phyloP scores from a whole-genome alignment of 495 filamentous ascomycete species.

The Penicillium coffeae region DNA sequence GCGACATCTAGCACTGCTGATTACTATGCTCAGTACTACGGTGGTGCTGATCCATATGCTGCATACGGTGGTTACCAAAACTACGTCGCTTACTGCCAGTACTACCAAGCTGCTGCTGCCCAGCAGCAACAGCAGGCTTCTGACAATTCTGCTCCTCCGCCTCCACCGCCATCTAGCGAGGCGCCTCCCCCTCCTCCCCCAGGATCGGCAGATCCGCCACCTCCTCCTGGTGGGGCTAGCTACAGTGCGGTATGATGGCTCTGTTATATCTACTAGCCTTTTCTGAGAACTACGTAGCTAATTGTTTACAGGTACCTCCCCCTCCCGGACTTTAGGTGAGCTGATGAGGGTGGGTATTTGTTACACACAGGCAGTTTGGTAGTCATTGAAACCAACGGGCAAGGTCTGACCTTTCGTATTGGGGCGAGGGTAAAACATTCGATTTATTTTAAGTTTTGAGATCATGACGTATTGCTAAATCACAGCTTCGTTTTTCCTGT shows the following conservation, averaged over 20 bases:
- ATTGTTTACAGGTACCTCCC: slow-evolving; percentile 41
- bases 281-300: neutral
- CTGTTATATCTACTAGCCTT: neutral
- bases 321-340: slow-evolving; percentile 46
- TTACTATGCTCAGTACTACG: slow-evolving; percentile 86
- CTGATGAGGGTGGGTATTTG: neutral
- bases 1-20: slow-evolving; percentile 38
- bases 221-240: slow-evolving; percentile 51
- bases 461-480: slow-evolving; percentile 10
- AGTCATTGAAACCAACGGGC: slow-evolving; percentile 4
- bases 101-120: slow-evolving; percentile 56
- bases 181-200: slow-evolving; percentile 55
- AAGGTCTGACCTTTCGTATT: slow-evolving; percentile 4
- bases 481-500: slow-evolving; percentile 6
- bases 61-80: slow-evolving; percentile 84
- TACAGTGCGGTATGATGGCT: slow-evolving; percentile 60
- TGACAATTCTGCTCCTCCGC: slow-evolving; percentile 58
- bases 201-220: slow-evolving; percentile 65
- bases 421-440: slow-evolving; percentile 7
- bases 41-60: slow-evolving; percentile 77
- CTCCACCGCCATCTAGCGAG: slow-evolving; percentile 58
- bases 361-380: neutral
- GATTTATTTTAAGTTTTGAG: neutral
- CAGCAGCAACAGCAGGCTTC: slow-evolving; percentile 39
- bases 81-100: slow-evolving; percentile 65